Base-by-base conservation (phyloP, 2,329 filamentous ascomycete genomes). In the Clonostachys solani region DNA sequence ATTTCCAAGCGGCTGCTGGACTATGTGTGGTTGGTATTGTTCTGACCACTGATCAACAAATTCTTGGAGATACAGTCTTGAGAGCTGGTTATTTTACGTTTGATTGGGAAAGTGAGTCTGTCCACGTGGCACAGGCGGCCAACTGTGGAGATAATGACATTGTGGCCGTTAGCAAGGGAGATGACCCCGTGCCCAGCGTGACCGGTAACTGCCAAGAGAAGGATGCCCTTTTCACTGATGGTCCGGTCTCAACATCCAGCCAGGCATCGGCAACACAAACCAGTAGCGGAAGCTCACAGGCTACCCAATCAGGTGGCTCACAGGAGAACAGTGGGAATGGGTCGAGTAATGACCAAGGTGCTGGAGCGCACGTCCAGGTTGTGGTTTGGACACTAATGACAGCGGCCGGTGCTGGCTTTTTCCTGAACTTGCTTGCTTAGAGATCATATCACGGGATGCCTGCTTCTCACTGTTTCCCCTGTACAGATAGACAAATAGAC, bases 81-180 rank as follows among this genome's bases (percentile, higher is more conserved):
- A 59, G 69, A 1, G 69, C 71, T 1, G 71, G 70, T 6, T 73
- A 73, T 54, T 72, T 73, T 47, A 66, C 73, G 13, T 73, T 72
- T 42, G 70, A 73, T 51, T 72, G 69, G 66, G 70, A 73, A 44
- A 73, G 72, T 43, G 36, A 64, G 53, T 52, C 60, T 47, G 59
- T 72, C 9, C 68, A 72, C 50, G 53, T 72, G 19, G 69, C 64
- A 1, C 68, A 72, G 55, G 68, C 68, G 2, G 66, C 65, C 33
- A 56, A 69, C 52, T 72, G 69, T 44, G 68, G 65, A 15, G 56
- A 61, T 15, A 55, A 58, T 18, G 64, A 71, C 15, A 67, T 72
- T 43, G 57, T 70, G 13, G 54, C 63, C 19, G 57, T 69, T 5
- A 61, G 64, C 13, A 56, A 54, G 6, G 67, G 65, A 6, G 46